These are phyloP conservation scores for Phialophora verrucosa DNA, from an alignment of 2,329 filamentous ascomycete genomes.

Conservation along the genomic window DNA sequence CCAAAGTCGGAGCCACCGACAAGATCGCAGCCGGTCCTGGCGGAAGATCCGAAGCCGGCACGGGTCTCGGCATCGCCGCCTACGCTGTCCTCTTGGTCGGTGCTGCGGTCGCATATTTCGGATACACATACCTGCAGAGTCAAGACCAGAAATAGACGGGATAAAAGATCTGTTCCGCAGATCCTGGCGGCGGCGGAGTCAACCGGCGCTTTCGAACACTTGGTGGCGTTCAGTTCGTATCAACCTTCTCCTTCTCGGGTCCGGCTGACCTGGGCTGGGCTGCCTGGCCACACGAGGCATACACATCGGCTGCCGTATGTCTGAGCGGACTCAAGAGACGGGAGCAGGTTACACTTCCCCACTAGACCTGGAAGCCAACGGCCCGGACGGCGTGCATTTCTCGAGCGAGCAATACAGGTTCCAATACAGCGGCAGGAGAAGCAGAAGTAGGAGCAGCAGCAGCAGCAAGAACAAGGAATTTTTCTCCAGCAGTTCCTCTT, in stretches of 20 bases:
- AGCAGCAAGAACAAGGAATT: not conserved
- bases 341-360: not conserved
- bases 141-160: slow-evolving; percentile 45
- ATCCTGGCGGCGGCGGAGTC: not conserved
- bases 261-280: not conserved
- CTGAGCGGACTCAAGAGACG: not conserved
- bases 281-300: not conserved
- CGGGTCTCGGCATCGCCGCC: slow-evolving; percentile 74
- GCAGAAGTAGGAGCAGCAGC: too few species aligned
- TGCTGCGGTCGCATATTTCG: slow-evolving; percentile 76
- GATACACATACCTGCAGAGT: slow-evolving; percentile 83
- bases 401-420: not conserved
- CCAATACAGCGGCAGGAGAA: not conserved
- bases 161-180: not conserved
- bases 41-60: slow-evolving; percentile 50
- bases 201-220: not conserved
- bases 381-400: not conserved
- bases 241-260: not conserved
- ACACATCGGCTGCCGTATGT: not conserved
- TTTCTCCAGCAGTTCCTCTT: not conserved
- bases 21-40: slow-evolving; percentile 49
- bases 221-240: not conserved
- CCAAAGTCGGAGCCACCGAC: slow-evolving; percentile 63
- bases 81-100: slow-evolving; percentile 82
- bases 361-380: not conserved